Base-by-base conservation (phyloP, 257 asterid species). In the Solanum clarkiae region DNA sequence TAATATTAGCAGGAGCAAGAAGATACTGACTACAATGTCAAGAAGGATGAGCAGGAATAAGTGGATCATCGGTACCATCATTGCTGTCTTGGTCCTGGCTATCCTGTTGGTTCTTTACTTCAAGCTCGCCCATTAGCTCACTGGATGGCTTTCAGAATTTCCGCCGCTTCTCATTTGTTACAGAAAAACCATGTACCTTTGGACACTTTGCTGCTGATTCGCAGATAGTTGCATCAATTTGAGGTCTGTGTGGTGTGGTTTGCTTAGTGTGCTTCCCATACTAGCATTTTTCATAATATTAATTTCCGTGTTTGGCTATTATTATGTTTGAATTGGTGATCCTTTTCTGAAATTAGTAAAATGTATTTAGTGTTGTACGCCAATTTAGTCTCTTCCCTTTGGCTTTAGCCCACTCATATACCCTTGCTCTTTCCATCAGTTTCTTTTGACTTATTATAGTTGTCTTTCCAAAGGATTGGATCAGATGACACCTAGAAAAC, bases 41-140 rank as follows among this genome's bases (percentile, higher is more conserved):
- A 92, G 93, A 86, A 92, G 97, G 88, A 94, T 94, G 96, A 92
- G 86, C 95, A 91, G 94, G 86, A 93, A 93, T 86, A 94, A 93
- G 80, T 92, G 94, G 93, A 91, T 94, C 84, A 87, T 94, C 47
- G 92, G 95, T 56, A 80, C 89, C 15, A 83, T 94, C 24, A 90
- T 94, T 75, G 87, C 90, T 1, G 90, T 85, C 84, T 85, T 93
- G 56, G 87, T 92, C 81, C 11, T 93, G 20, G 94, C 96, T 40
- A 92, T 94, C 56, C 22, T 93, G 18, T 56, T 93, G 75, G 87
- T 94, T 88, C 92, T 94, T 84, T 94, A 91, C 92, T 91, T 91
- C 87, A 94, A 94, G 93, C 90, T 94, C 40, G 72, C 87, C 75
- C 93, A 85, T 87, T 94, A 87, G 87, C 57, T 40, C 29, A 54